phyloP scores from a whole-genome alignment of 2,329 filamentous ascomycete species.

The Juglanconis oblonga region DNA sequence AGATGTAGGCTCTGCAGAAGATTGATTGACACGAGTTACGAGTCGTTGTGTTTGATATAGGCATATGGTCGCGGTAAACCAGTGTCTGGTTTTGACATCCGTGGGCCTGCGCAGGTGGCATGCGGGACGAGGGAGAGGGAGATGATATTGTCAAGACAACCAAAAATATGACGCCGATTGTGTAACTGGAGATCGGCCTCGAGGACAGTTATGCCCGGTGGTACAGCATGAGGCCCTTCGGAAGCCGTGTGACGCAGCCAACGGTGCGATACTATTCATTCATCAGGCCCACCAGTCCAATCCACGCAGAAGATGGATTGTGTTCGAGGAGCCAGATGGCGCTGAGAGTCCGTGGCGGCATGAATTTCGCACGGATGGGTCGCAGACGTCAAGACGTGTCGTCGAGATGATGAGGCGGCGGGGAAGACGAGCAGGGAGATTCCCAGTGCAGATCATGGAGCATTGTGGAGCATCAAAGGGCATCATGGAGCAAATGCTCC shows the following conservation, averaged over 20 bases:
- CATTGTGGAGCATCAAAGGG: background rate
- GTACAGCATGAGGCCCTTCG: background rate
- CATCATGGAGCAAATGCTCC: conserved; percentile 1
- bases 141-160: background rate
- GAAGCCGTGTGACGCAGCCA: background rate
- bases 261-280: background rate
- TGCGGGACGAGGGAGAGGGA: background rate
- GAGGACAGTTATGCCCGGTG: background rate
- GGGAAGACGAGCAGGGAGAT: background rate
- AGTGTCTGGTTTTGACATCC: too few species aligned
- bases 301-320: background rate
- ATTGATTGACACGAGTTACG: too few species aligned
- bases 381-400: background rate
- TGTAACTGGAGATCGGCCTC: background rate
- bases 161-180: background rate
- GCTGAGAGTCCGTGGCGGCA: background rate
- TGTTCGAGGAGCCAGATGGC: background rate
- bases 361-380: background rate
- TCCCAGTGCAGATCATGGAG: background rate
- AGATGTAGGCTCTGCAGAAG: too few species aligned
- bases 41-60: too few species aligned
- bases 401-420: background rate
- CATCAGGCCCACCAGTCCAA: background rate
- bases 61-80: too few species aligned
- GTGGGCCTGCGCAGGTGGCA: background rate